Conservation (phyloP, 208 protist species). For the Trypanosoma platydactyli region DNA sequence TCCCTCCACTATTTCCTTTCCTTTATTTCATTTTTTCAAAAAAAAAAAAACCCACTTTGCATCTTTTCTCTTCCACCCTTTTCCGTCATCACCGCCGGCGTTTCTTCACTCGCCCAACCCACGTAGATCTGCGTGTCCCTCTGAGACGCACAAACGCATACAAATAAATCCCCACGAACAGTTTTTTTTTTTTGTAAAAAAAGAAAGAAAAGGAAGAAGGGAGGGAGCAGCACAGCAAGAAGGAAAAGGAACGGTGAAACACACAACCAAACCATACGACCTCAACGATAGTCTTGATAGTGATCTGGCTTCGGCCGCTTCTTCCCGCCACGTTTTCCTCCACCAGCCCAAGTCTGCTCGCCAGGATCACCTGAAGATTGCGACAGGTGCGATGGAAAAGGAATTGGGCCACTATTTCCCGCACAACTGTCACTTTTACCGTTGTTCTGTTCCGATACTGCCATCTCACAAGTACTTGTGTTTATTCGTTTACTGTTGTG, state of each 20-base stretch:
- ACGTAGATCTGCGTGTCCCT: too few species aligned
- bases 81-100: too few species aligned
- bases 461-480: background rate
- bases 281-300: constrained; percentile 55
- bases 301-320: constrained; percentile 70
- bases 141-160: constrained; percentile 1
- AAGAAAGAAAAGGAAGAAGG: too few species aligned
- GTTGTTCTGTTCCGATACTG: background rate
- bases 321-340: constrained; percentile 24
- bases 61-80: too few species aligned
- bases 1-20: constrained; percentile 8
- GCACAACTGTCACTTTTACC: too few species aligned
- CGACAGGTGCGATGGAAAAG: constrained; percentile 6
- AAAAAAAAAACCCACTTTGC: too few species aligned
- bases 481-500: background rate
- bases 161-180: constrained; percentile 1
- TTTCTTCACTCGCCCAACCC: too few species aligned
- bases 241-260: too few species aligned
- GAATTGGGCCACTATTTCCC: too few species aligned
- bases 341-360: background rate
- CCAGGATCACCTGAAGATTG: background rate
- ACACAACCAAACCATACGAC: background rate
- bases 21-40: background rate
- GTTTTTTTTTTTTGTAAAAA: too few species aligned
- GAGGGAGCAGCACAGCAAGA: too few species aligned